Evolutionary conservation across 352 stramenopile genomes (phyloP).

Genomic region (Pythium plurisporium): DNA sequence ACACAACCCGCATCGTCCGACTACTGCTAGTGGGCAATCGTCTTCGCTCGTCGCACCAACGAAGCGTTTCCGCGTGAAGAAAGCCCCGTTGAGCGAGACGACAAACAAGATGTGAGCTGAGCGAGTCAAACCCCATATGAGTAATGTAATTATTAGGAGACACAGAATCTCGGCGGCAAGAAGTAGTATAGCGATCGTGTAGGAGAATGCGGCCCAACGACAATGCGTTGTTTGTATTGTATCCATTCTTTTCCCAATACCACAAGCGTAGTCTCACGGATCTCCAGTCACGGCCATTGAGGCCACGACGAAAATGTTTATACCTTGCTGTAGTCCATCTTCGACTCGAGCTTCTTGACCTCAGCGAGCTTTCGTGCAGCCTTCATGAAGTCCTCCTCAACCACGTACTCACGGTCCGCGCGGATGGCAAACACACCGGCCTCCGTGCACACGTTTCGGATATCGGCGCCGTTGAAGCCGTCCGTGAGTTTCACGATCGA

Average conservation of each 20-base stretch:
- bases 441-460: slow-evolving; percentile 98
- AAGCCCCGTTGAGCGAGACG: slow-evolving; percentile 16
- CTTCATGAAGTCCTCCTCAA: slow-evolving; percentile 99
- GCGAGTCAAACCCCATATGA: background rate
- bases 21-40: slow-evolving; percentile 6
- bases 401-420: slow-evolving; percentile 97
- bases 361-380: slow-evolving; percentile 98
- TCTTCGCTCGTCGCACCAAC: slow-evolving; percentile 14
- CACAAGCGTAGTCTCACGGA: too few species aligned
- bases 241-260: background rate
- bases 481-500: slow-evolving; percentile 99
- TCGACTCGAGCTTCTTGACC: slow-evolving; percentile 99
- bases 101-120: slow-evolving; percentile 24
- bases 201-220: background rate
- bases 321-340: slow-evolving; percentile 99
- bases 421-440: slow-evolving; percentile 98
- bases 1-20: background rate
- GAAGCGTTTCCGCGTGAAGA: slow-evolving; percentile 20
- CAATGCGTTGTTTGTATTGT: background rate
- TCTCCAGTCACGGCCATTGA: too few species aligned
- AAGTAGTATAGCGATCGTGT: slow-evolving; percentile 15
- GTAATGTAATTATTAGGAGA: slow-evolving; percentile 27
- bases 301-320: too few species aligned
- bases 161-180: background rate
- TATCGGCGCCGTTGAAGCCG: slow-evolving; percentile 99